Evolutionary conservation across 768 basidiomycete species (phyloP), one percentile per base, ranked within the genome.

Genomic region (Boletales sp.): DNA sequence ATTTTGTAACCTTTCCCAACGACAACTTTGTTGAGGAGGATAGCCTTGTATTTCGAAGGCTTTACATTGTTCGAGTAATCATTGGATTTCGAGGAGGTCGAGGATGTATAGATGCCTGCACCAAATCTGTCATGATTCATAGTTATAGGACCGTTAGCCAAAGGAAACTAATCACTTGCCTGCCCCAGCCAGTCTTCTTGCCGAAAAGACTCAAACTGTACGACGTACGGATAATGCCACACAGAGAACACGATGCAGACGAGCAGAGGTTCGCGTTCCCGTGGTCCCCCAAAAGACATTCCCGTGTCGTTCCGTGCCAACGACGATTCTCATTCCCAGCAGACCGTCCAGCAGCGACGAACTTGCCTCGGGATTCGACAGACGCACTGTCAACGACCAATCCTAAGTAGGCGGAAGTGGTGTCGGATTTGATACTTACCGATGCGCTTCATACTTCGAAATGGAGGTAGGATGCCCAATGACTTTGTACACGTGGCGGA

Each of bases 41-140:
- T 83, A 0, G 81, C 81, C 55, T 85, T 85, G 53, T 79, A 64
- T 15, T 66, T 63, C 0, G 82, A 85, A 38, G 74, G 67, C 52
- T 75, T 77, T 45, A 76, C 72, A 51, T 84, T 85, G 45, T 69
- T 72, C 11, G 84, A 84, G 60, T 87, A 87, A 65, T 87, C 85
- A 51, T 86, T 82, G 15, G 85, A 84, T 77, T 87, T 87, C 8
- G 85, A 87, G n/a, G 86, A 86, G 2, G 85, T 87, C n/a, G 83
- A 82, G 6, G 84, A 84, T 2, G 84, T 86, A 60, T 86, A 87
- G 37, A 86, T 82, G 21, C 85, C 85, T 34, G 78, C 78, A 21
- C 85, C 85, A 43, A 86, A 86, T 52, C 84, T 85, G 54, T 17
- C 48, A 18, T 27, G 18, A 37, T 6, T 34, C 14, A 37, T n/a